phyloP scores from a whole-genome alignment of 805 yeast species.

The Candida coleopterorum region DNA sequence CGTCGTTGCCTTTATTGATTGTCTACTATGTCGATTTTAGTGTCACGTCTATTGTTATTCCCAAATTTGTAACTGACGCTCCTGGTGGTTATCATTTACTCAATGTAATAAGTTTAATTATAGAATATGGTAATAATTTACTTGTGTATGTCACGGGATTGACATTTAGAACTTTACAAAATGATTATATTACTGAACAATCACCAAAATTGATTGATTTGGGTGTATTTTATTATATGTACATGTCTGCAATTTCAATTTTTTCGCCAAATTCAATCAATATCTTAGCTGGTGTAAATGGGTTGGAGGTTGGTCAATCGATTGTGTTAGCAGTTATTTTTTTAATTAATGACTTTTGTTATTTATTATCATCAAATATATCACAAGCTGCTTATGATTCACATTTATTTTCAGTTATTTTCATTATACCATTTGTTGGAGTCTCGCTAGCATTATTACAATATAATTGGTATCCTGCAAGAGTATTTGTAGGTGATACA shows the following conservation, averaged over 20 bases:
- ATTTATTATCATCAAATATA: conserved; percentile 43
- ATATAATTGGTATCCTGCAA: conserved; percentile 87
- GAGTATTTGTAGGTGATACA: conserved; percentile 95
- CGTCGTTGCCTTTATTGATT: conserved; percentile 83
- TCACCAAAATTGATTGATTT: conserved; percentile 59
- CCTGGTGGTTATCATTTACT: conserved; percentile 24
- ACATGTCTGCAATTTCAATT: conserved; percentile 89
- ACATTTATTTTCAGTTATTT: conserved; percentile 74
- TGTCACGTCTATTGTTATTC: conserved; percentile 81
- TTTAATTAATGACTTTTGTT: conserved; percentile 71
- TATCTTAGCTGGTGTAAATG: conserved; percentile 93
- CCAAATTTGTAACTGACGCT: conserved; percentile 51
- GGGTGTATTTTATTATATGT: conserved; percentile 73
- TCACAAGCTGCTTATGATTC: conserved; percentile 61
- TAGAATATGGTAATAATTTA: conserved; percentile 26
- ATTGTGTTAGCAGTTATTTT: conserved; percentile 69
- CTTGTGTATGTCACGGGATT: conserved; percentile 33
- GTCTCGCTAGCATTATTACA: conserved; percentile 71
- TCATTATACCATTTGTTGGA: conserved; percentile 83
- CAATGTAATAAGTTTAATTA: conserved; percentile 15
- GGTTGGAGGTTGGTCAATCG: conserved; percentile 94
- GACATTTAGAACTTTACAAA: conserved; percentile 31
- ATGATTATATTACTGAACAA: conserved; percentile 33
- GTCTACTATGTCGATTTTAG: conserved; percentile 94
- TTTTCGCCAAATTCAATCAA: conserved; percentile 96